Base-by-base conservation (phyloP, 306 rosid species). In the Casuarina equisetifolia region DNA sequence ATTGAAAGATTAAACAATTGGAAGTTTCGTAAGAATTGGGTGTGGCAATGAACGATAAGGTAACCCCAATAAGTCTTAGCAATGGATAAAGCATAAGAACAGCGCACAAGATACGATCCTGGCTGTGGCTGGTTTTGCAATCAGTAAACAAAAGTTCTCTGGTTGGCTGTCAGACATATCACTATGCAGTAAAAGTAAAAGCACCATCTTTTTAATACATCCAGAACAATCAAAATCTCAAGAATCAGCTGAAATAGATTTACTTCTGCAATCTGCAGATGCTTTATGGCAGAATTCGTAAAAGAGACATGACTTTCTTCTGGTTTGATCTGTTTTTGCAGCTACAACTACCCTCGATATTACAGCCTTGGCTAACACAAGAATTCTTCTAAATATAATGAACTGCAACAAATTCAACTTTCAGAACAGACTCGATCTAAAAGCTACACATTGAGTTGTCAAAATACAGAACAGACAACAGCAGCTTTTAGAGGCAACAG, bases 301-400 rank as follows among this genome's bases (percentile, higher is more conserved):
- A 1, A 3, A 55, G 67, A 5, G 15, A 39, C 44, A 64, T 40
- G 20, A 17, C 70, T 64, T 39, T 64, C 70, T 64, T 42, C 70
- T 42, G 45, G 4, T 42, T 54, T 49, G 36, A 48, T 25, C 51
- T 19, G 45, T 55, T 32, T 55, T 52, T 42, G 42, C 61, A 13
- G 7, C 32, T 16, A 44, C 48, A 73, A 17, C 55, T 61, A 59
- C 55, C 59, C 70, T 64, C 16, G 52, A 70, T 39, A 71, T 75
- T 58, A 59, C 79, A 79, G 66, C 74, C 82, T 35, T 73, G 51
- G 35, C 77, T 49, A 52, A 20, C 50, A 40, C 78, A 78, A 79
- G 39, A 15, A 74, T 16, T 71, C 74, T 77, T 73, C 3, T 57
- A 69, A 80, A 78, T n/a, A 73, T 70, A 20, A 48, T 64, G 72